Conservation (phyloP, 192 early-diverging fungal species). For the Umbelopsis sp. region DNA sequence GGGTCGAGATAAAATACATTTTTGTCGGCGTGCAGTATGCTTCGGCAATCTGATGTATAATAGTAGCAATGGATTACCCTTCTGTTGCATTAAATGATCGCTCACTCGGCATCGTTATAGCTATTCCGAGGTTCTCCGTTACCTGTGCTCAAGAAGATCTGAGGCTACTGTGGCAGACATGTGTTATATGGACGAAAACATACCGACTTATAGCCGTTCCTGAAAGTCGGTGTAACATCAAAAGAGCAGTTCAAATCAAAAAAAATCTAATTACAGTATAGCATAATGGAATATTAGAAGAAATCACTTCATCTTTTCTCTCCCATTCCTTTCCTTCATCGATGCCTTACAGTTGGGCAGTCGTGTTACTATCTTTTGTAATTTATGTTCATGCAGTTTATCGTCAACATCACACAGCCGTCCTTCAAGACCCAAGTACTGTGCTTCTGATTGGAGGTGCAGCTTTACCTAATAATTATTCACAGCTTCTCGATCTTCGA, state of each 20-base stretch:
- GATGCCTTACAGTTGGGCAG: not conserved
- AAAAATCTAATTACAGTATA: too few species aligned
- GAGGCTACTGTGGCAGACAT: too few species aligned
- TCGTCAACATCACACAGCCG: constrained; percentile 5
- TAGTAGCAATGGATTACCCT: too few species aligned
- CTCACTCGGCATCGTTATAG: too few species aligned
- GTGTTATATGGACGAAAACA: too few species aligned
- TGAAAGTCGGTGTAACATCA: not conserved
- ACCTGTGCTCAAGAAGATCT: too few species aligned
- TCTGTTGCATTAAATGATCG: too few species aligned
- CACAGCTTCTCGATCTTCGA: constrained; percentile 5
- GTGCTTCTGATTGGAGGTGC: constrained; percentile 10
- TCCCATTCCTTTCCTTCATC: constrained; percentile 7
- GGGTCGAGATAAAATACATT: not conserved
- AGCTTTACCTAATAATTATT: constrained; percentile 3
- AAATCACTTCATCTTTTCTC: not conserved
- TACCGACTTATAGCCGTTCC: not conserved
- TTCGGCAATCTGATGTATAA: too few species aligned
- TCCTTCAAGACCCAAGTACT: not conserved
- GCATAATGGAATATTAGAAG: not conserved
- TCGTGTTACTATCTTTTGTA: not conserved
- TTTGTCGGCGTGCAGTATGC: too few species aligned
- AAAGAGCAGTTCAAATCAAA: not conserved
- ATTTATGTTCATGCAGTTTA: not conserved
- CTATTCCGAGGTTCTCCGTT: too few species aligned